Evolutionary conservation across 2,329 filamentous ascomycete species (phyloP), one percentile per base, ranked within the genome.

Genomic region (Clonostachys byssicola): DNA sequence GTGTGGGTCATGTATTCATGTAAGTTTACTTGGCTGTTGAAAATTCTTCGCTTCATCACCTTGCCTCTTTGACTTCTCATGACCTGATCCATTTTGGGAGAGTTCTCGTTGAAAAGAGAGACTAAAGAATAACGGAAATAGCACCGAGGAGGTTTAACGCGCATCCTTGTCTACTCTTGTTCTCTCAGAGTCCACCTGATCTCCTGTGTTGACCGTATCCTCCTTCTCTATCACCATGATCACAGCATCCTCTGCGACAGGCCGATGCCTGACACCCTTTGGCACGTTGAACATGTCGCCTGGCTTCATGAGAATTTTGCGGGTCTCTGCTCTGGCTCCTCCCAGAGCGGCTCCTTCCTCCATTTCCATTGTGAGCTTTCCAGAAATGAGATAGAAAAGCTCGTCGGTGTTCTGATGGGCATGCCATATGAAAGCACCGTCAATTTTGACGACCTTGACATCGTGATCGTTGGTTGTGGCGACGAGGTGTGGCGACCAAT

Each of bases 341-440:
- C 9, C 23, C 10, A 10, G 1, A 9, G 8, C 23, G 1, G 63
- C 56, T 10, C 53, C 43, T 0, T 51, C 60, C 42, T 66, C 61
- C 2, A 70, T 60, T 16, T 65, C 59, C 47, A 70, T 62, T 0
- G 50, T 60, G 10, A 70, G 42, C 6, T 60, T 60, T 9, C 68
- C 69, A 0, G 60, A 61, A 0, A 72, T 45, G 7, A 68, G 47
- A 41, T 69, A 70, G 45, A 72, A 72, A 2, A 70, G 51, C 33
- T 72, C 68, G 41, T 72, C 70, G 2, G 67, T 66, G 6, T 68
- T 60, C 1, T 63, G 63, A 41, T 72, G 70, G 0, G 64, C 56
- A 43, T 72, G 69, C 60, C 65, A 71, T 18, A 71, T 61, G 40
- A 72, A 72, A 12, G 54, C 51, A 2, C 66, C 68, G 47, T 68